Percentiles rank a stretch among this genome's conserved stretches.
Evolutionary conservation across 2,329 filamentous ascomycete genomes (phyloP).

Genomic region (Xylariales sp.): DNA sequence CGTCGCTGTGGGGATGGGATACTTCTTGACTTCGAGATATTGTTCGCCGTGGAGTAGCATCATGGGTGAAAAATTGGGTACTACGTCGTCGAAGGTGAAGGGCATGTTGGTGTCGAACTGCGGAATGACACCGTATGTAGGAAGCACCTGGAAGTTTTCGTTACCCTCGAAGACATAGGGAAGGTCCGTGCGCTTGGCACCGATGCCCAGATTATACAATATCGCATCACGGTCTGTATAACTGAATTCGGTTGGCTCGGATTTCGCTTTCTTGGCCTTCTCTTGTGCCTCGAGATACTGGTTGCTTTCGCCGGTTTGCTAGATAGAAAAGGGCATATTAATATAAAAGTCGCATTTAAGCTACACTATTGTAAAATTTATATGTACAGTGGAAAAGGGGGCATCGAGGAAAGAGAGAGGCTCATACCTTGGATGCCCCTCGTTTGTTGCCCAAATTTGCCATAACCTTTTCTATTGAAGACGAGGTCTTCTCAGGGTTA

Average conservation of each 20-base stretch:
- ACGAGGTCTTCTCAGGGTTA: slow-evolving; percentile 81
- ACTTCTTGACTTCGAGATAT: slow-evolving; percentile 93
- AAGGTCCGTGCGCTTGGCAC: slow-evolving; percentile 90
- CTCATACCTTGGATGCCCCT: slow-evolving; percentile 69
- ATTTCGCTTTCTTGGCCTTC: slow-evolving; percentile 70
- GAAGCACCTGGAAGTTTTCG: slow-evolving; percentile 92
- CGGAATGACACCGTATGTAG: slow-evolving; percentile 97
- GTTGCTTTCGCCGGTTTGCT: slow-evolving; percentile 59
- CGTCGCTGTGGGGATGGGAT: slow-evolving; percentile 87
- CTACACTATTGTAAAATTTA: slow-evolving; percentile 44
- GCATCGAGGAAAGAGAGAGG: slow-evolving; percentile 45
- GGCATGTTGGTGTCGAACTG: slow-evolving; percentile 86
- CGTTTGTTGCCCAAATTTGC: slow-evolving; percentile 86
- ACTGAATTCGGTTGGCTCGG: slow-evolving; percentile 75
- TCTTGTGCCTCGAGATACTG: slow-evolving; percentile 82
- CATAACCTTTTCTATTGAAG: slow-evolving; percentile 80
- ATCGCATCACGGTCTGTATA: slow-evolving; percentile 90
- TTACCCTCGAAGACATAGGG: slow-evolving; percentile 89
- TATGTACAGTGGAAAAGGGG: slow-evolving; percentile 41
- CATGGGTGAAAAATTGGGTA: slow-evolving; percentile 97
- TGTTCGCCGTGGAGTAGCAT: slow-evolving; percentile 99
- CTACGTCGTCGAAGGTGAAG: slow-evolving; percentile 82
- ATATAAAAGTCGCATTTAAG: slow-evolving; percentile 36
- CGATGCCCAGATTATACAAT: slow-evolving; percentile 94
- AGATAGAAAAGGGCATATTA: slow-evolving; percentile 41